Evolutionary conservation across 352 stramenopile species (phyloP).

Genomic region (Globisporangium alternatum): DNA sequence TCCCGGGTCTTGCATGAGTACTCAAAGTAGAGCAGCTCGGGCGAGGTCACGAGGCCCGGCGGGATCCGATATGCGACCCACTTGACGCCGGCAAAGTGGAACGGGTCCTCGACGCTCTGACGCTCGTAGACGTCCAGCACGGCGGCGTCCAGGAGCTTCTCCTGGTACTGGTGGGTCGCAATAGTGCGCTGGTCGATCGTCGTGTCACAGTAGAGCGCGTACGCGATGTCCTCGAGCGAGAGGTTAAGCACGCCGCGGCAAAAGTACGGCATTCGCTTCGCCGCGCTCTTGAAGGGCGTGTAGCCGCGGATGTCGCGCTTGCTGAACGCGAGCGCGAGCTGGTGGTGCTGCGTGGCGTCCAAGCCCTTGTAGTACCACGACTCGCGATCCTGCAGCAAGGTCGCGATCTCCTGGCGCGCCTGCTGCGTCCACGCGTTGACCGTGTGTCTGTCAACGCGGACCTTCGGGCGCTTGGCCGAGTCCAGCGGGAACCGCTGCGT

Average conservation of each 20-base stretch:
- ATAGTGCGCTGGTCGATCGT: conserved; percentile 32
- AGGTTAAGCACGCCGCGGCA: conserved; percentile 32
- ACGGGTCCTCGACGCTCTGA: conserved; percentile 29
- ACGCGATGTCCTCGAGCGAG: conserved; percentile 37
- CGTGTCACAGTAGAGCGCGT: conserved; percentile 29
- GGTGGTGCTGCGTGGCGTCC: conserved; percentile 10
- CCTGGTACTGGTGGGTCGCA: conserved; percentile 39
- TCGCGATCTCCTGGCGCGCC: conserved; percentile 23
- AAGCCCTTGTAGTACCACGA: conserved; percentile 43
- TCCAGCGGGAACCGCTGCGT: background rate
- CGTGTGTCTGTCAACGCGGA: background rate
- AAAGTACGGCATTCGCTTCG: conserved; percentile 10
- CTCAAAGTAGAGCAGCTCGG: conserved; percentile 43
- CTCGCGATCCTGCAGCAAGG: conserved; percentile 25
- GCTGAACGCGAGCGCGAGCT: conserved; percentile 29
- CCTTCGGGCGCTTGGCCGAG: background rate
- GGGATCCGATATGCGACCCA: conserved; percentile 34
- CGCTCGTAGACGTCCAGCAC: conserved; percentile 38
- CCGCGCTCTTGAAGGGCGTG: background rate
- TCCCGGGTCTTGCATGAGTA: conserved; percentile 31
- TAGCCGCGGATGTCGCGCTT: conserved; percentile 25
- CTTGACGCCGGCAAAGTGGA: conserved; percentile 49
- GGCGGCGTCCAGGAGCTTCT: conserved; percentile 40
- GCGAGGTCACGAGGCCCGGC: conserved; percentile 24
- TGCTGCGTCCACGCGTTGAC: conserved; percentile 2